Conservation (phyloP, 2,329 filamentous ascomycete genomes). For the Paracamarosporium sp. region DNA sequence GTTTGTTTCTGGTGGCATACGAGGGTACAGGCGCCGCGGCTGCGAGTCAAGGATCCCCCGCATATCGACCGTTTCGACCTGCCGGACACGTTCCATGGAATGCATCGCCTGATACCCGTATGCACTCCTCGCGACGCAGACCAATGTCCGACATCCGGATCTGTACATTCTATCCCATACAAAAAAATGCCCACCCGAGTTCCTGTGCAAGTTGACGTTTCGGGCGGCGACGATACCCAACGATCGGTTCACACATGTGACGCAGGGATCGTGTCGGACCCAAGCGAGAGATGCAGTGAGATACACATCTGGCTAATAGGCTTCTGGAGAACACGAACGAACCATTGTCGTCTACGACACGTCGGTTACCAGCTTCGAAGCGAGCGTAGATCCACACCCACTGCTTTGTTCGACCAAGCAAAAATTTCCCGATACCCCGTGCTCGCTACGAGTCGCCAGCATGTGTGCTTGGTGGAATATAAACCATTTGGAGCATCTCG, state of each 20-base stretch:
- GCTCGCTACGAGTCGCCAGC: background rate
- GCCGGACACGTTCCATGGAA: background rate
- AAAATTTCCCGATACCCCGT: background rate
- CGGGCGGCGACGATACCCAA: background rate
- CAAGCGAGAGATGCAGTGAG: constrained; percentile 2
- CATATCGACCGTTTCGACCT: background rate
- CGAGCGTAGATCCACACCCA: background rate
- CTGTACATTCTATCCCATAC: background rate
- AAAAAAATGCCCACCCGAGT: background rate
- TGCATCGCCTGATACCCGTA: background rate
- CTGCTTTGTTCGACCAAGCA: background rate
- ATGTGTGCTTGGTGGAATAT: background rate
- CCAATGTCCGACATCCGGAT: background rate
- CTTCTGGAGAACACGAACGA: background rate
- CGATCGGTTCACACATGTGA: background rate
- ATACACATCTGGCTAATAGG: background rate
- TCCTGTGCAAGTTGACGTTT: background rate
- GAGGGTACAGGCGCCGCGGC: background rate
- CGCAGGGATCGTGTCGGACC: background rate
- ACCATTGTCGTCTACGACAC: background rate
- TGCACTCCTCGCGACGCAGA: too few relatives aligned
- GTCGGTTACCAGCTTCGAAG: background rate
- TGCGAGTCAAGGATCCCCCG: background rate
- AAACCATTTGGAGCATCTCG: background rate
- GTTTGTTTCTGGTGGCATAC: background rate